Evolutionary conservation across 78 protist species (phyloP).

Genomic region (Thecamonas trahens): DNA sequence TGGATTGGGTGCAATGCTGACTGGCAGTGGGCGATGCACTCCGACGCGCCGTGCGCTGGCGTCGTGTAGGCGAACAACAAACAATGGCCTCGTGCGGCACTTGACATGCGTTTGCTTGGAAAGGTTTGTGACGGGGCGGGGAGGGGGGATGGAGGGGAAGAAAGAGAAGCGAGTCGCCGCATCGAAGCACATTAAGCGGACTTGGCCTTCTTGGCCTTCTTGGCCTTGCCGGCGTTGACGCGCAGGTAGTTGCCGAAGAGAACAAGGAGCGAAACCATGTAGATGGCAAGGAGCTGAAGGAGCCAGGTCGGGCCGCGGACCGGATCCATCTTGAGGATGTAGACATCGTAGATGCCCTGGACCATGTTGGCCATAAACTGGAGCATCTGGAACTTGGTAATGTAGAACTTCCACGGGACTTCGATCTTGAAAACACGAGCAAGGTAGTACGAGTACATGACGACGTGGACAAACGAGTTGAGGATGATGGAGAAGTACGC

Average conservation of each 20-base stretch:
- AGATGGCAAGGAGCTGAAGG: background rate
- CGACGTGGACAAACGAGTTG: background rate
- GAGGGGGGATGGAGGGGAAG: too few species aligned
- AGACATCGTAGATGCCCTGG: background rate
- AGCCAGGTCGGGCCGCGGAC: background rate
- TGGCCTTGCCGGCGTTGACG: too few species aligned
- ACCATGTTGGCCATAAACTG: background rate
- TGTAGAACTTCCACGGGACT: background rate
- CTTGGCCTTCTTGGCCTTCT: too few species aligned
- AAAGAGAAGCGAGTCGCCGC: too few species aligned
- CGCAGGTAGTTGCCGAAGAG: constrained; percentile 7
- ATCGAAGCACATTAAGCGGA: too few species aligned
- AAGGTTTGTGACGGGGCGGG: too few species aligned
- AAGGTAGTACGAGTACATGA: constrained; percentile 16
- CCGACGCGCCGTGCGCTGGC: too few species aligned
- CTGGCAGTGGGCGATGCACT: too few species aligned
- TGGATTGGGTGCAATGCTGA: too few species aligned
- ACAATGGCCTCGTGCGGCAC: too few species aligned
- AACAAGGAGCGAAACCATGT: background rate
- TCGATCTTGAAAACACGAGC: background rate
- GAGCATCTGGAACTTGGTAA: background rate
- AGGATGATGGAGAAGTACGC: background rate
- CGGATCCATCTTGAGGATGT: background rate
- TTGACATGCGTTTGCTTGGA: too few species aligned
- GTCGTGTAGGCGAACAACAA: too few species aligned